phyloP scores from a whole-genome alignment of 768 basidiomycete genomes.

The Lanmaoa pseudosensibilis region DNA sequence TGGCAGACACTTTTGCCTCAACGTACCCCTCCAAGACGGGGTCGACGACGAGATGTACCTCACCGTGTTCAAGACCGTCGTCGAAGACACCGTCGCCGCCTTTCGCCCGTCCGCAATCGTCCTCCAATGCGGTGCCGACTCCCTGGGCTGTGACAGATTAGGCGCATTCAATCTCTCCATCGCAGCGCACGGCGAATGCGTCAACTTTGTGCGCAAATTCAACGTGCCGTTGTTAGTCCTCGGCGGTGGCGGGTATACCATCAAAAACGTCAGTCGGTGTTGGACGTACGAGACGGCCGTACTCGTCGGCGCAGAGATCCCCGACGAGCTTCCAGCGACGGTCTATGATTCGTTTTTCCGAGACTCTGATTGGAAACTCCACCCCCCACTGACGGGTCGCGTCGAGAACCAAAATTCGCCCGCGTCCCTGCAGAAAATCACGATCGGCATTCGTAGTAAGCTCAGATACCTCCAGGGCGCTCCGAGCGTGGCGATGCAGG shows the following conservation, averaged over 20 bases:
- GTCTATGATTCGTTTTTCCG: constrained; percentile 93
- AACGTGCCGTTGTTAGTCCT: constrained; percentile 87
- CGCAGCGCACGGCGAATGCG: constrained; percentile 96
- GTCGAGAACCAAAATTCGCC: constrained; percentile 92
- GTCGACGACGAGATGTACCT: constrained; percentile 98
- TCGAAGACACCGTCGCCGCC: constrained; percentile 88
- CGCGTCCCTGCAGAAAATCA: constrained; percentile 81
- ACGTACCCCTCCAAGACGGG: constrained; percentile 93
- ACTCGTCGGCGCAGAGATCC: constrained; percentile 77
- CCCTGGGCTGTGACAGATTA: constrained; percentile 89
- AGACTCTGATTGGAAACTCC: constrained; percentile 89
- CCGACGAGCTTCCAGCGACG: constrained; percentile 84
- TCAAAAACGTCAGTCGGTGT: constrained; percentile 96
- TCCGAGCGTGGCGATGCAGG: constrained; percentile 95
- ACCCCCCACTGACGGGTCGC: constrained; percentile 87
- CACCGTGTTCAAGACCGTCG: constrained; percentile 91
- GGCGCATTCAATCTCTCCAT: constrained; percentile 98
- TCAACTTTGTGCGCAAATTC: constrained; percentile 93
- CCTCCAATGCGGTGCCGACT: constrained; percentile 96
- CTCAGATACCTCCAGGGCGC: constrained; percentile 91
- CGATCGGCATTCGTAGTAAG: constrained; percentile 82
- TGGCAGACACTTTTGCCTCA: constrained; percentile 93
- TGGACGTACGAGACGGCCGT: constrained; percentile 99
- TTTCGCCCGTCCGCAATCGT: constrained; percentile 92
- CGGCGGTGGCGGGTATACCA: constrained; percentile 95